These are phyloP conservation scores for Ceratobasidium sp. DNA, from an alignment of 1,284 basidiomycete genomes.

Conservation along the genomic window DNA sequence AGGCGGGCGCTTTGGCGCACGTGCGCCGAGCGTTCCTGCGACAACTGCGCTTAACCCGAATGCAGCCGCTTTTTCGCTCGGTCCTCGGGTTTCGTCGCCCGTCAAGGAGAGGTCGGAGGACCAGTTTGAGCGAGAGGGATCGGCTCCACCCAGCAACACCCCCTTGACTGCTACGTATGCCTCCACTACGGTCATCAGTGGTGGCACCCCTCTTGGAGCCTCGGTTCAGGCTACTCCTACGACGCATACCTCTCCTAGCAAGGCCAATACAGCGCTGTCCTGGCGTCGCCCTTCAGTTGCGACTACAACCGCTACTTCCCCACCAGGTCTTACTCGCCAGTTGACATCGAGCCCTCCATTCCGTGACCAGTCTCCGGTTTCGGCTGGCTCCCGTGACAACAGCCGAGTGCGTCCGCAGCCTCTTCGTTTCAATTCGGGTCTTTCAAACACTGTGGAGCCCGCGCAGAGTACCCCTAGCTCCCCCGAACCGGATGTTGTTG, in stretches of 20 bases:
- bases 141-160: slow-evolving; percentile 52
- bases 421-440: slow-evolving; percentile 59
- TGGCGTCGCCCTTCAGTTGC: slow-evolving; percentile 67
- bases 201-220: slow-evolving; percentile 66
- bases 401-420: slow-evolving; percentile 63
- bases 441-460: slow-evolving; percentile 36
- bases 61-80: slow-evolving; percentile 54
- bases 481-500: slow-evolving; percentile 37
- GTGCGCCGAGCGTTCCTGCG: slow-evolving; percentile 46
- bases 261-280: slow-evolving; percentile 74
- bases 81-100: slow-evolving; percentile 27
- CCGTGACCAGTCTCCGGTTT: slow-evolving; percentile 42
- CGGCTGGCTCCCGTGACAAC: slow-evolving; percentile 42
- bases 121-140: slow-evolving; percentile 1
- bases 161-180: slow-evolving; percentile 55
- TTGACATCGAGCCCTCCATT: slow-evolving; percentile 31
- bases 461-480: slow-evolving; percentile 23
- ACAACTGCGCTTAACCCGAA: slow-evolving; percentile 56
- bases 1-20: slow-evolving; percentile 70
- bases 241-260: slow-evolving; percentile 59
- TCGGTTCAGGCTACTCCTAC: slow-evolving; percentile 42
- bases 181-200: slow-evolving; percentile 71
- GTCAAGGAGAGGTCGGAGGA: slow-evolving; percentile 32
- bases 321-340: slow-evolving; percentile 54
- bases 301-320: slow-evolving; percentile 72